phyloP scores from a whole-genome alignment of 768 basidiomycete genomes.

The Basidioascus undulatus region DNA sequence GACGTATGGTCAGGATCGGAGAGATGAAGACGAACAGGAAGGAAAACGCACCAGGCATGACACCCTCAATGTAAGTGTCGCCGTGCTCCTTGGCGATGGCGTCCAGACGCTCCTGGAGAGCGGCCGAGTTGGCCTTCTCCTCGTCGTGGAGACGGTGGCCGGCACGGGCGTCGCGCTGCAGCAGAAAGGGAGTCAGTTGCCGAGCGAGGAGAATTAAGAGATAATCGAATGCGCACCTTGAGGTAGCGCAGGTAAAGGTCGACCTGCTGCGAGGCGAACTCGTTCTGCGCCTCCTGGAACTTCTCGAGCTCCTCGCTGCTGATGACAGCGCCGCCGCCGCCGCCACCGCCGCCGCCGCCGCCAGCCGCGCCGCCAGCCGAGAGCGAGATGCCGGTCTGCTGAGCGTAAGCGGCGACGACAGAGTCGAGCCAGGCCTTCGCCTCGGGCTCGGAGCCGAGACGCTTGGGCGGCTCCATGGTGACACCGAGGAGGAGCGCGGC shows the following conservation, averaged over 20 bases:
- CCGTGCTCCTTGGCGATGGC: constrained; percentile 78
- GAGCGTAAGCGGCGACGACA: constrained; percentile 62
- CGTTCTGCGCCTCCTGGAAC: constrained; percentile 80
- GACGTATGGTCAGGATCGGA: no score
- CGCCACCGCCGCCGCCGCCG: constrained; percentile 32
- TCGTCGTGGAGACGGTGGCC: constrained; percentile 74
- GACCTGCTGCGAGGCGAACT: constrained; percentile 74
- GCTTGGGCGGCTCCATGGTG: constrained; percentile 82
- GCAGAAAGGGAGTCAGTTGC: no score
- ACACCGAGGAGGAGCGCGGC: constrained; percentile 72
- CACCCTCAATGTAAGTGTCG: constrained; percentile 75
- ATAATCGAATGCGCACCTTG: no score
- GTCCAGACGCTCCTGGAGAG: constrained; percentile 67
- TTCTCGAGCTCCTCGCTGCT: constrained; percentile 96
- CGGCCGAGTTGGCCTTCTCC: constrained; percentile 46
- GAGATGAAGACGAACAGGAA: no score
- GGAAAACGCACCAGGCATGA: no score
- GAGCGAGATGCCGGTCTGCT: constrained; percentile 66
- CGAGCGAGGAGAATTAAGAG: no score
- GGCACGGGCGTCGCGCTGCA: constrained; percentile 75
- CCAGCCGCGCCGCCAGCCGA: constrained; percentile 40
- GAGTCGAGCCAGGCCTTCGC: constrained; percentile 82
- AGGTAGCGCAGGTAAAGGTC: constrained; percentile 96
- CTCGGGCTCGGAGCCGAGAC: constrained; percentile 68
- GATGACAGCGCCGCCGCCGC: constrained; percentile 57